Base-by-base conservation (phyloP, 257 asterid genomes). In the Nicotiana attenuata region DNA sequence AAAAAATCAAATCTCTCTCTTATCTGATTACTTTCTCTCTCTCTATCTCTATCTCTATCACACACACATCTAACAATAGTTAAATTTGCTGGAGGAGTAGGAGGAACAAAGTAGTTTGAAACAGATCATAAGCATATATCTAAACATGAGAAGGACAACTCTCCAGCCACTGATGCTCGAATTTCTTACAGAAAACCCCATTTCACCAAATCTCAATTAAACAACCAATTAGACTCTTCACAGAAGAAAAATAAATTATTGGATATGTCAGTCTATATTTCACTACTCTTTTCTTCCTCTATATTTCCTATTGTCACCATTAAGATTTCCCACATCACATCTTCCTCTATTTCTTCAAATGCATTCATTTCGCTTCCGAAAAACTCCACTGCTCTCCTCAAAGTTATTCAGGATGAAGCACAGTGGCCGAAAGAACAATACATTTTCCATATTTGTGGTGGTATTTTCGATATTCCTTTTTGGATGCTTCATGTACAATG, bases 401-500 rank as follows among this genome's bases (percentile, higher is more conserved):
- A 83, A 83, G 33, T 65, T 83, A 14, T 69, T 87, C 71, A 75
- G 71, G 41, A 94, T 92, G 98, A 92, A 92, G 84, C 87, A 91
- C 80, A 65, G 87, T 82, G 85, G 88, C 59, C 88, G 94, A 29
- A 92, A 89, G 83, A 87, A 87, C 79, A 87, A 85, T 28, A 88
- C 83, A 76, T 85, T 94, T 71, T 86, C 97, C 0, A 78, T 90
- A 5, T 88, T 89, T 56, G 93, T 84, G 4, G 92, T 91, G n/a
- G 92, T 89, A 29, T 76, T 91, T 78, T 91, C 95, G 16, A 81
- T 92, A 53, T 91, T 94, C 66, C 85, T 93, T n/a, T 91, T 92
- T 50, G 97, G 97, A 11, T 91, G 96, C 52, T 91, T 94, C 88
- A 90, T 93, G 94, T 94, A 94, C 88, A 91, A 86, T 11, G 97